phyloP scores from a whole-genome alignment of 495 filamentous ascomycete species.

The Alectoria sarmentosa region DNA sequence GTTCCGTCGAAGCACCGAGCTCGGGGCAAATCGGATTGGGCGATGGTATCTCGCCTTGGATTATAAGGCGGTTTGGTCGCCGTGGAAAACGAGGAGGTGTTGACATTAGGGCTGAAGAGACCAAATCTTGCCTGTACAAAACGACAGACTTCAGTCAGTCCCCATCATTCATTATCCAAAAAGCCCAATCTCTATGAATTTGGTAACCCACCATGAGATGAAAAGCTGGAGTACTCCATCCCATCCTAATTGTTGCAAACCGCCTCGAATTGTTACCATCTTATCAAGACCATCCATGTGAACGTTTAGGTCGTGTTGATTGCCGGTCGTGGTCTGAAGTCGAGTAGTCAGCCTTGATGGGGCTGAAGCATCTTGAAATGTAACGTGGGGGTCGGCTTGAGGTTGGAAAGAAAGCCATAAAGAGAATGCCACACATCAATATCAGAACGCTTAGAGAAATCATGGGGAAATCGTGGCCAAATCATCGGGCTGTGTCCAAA shows the following conservation, averaged over 20 bases:
- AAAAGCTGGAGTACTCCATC: constrained; percentile 9
- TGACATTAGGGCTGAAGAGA: not conserved
- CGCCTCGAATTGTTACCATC: constrained; percentile 10
- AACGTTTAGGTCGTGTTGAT: not conserved
- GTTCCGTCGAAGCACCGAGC: not conserved
- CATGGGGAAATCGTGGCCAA: not conserved
- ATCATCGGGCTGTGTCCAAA: not conserved
- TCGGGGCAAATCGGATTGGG: not conserved
- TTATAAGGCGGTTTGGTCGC: not conserved
- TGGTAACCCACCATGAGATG: constrained; percentile 8
- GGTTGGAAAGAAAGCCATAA: not conserved
- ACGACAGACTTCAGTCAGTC: not conserved
- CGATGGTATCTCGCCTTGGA: not conserved
- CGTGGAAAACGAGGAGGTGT: not conserved
- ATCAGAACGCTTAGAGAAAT: no score
- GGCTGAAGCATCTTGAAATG: not conserved
- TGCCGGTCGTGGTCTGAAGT: not conserved
- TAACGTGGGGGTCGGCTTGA: no score
- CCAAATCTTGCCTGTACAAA: not conserved
- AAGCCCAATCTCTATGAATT: no score
- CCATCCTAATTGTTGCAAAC: constrained; percentile 3
- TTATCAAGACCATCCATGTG: constrained; percentile 11
- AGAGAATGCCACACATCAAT: not conserved
- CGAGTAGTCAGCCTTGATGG: not conserved
- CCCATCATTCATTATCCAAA: not conserved